phyloP scores from a whole-genome alignment of 2,329 filamentous ascomycete species.

The Epichloe uncinata region DNA sequence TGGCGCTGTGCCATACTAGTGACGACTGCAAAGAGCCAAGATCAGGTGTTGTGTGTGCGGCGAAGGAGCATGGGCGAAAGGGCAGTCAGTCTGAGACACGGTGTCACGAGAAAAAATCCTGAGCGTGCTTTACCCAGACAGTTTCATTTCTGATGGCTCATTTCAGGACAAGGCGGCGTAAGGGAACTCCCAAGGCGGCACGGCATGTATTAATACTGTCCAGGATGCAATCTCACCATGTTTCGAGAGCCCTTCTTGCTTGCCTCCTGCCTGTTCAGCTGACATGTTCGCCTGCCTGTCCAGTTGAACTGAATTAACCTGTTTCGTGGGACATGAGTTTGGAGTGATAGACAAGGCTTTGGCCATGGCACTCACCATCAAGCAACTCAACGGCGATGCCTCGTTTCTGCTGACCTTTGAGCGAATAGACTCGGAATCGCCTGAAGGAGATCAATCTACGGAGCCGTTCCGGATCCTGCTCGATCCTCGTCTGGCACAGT shows the following conservation, averaged over 20 bases:
- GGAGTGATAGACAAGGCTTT: not conserved
- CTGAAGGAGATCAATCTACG: not conserved
- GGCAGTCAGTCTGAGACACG: not conserved
- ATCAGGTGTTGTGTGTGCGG: no score
- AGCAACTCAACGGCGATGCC: constrained; percentile 50
- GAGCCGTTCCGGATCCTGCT: constrained; percentile 53
- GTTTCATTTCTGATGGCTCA: not conserved
- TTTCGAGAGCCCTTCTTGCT: not conserved
- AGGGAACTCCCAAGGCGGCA: not conserved
- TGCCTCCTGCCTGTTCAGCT: not conserved
- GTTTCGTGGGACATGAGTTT: not conserved
- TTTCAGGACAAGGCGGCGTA: not conserved
- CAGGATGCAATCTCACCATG: not conserved
- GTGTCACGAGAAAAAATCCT: not conserved
- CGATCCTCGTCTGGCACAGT: constrained; percentile 56
- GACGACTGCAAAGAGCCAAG: no score
- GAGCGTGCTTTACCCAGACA: not conserved
- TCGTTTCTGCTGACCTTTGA: constrained; percentile 53
- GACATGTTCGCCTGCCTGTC: not conserved
- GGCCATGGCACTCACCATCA: constrained; percentile 48
- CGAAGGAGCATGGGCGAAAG: not conserved
- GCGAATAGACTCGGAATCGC: constrained; percentile 26
- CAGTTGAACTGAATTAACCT: not conserved
- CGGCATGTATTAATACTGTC: not conserved
- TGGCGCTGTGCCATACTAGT: no score